Conservation (phyloP, 1,284 basidiomycete genomes). For the Cryptococcus sp. region DNA sequence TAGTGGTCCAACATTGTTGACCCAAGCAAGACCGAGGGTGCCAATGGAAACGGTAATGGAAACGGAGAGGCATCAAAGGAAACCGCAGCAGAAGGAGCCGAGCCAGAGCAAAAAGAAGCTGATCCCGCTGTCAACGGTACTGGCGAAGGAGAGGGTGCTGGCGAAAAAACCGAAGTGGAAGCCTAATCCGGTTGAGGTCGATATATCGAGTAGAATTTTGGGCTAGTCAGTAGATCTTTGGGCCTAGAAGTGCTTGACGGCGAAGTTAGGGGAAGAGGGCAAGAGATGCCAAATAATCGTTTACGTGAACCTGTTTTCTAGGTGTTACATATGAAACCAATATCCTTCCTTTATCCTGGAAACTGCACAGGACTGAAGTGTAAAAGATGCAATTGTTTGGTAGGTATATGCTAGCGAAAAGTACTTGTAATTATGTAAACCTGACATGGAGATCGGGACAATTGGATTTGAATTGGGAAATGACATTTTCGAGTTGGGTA, state of each 20-base stretch:
- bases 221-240: no score
- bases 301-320: no score
- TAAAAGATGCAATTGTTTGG: no score
- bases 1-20: constrained; percentile 29
- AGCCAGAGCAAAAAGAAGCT: background rate
- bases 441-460: background rate
- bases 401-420: background rate
- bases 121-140: constrained; percentile 1
- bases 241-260: no score
- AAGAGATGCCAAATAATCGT: no score
- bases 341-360: no score
- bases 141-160: background rate
- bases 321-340: no score
- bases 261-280: no score
- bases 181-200: background rate
- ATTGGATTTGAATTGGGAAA: no score
- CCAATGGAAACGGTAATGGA: constrained; percentile 7
- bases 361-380: no score
- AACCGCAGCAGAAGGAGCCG: constrained; percentile 1
- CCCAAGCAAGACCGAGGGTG: constrained; percentile 18
- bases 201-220: no score
- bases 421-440: background rate
- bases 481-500: background rate
- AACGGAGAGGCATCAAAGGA: constrained; percentile 53
- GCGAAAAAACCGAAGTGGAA: background rate